Evolutionary conservation across 768 basidiomycete species (phyloP), one percentile per base, ranked within the genome.

Genomic region (Agrocybe praecox): DNA sequence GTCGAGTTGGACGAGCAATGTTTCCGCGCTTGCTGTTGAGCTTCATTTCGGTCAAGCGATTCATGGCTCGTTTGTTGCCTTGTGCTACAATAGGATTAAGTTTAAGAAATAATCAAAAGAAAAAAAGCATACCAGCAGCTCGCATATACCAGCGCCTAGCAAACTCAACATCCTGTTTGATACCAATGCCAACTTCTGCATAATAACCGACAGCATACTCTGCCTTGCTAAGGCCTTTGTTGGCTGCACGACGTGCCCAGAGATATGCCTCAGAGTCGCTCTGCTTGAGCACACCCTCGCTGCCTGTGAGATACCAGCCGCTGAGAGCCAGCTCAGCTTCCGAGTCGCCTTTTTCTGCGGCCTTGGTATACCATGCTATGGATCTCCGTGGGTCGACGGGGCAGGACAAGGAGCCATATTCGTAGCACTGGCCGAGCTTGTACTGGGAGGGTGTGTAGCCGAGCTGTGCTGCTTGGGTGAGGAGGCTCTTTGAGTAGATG

Each of bases 141-240:
- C 97, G 86, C 94, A 98, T 97, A 72, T 99, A 99, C 96, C 96
- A 98, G 63, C 91, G 84, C 74, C 96, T 98, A 18, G 97, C 95
- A 70, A 95, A 89, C 58, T 98, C 96, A 46, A 94, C 73, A 66
- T 99, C 96, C 67, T 93, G 91, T 76, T 96, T 96, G 69, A 96
- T 89, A 29, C 97, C 97, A 62, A 99, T 99, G 2, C 96, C 97
- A 11, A 96, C 90, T 72, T 98, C 97, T 0, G 94, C 93, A 71
- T 98, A 99, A 73, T 98, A 97, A 22, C 96, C 97, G 18, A 98
- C 96, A 10, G 97, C 97, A 74, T 98, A 99, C 73, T 99, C 97
- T 0, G 97, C 97, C 72, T 97, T 98, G 69, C 90, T 90, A 65
- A 97, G 68, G 6, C 96, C 97, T 73, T 97, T 98, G 72, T 98